These are phyloP conservation scores for Trichoderma citrinoviride DNA, from an alignment of 2,329 filamentous ascomycete species.

Conservation along the genomic window DNA sequence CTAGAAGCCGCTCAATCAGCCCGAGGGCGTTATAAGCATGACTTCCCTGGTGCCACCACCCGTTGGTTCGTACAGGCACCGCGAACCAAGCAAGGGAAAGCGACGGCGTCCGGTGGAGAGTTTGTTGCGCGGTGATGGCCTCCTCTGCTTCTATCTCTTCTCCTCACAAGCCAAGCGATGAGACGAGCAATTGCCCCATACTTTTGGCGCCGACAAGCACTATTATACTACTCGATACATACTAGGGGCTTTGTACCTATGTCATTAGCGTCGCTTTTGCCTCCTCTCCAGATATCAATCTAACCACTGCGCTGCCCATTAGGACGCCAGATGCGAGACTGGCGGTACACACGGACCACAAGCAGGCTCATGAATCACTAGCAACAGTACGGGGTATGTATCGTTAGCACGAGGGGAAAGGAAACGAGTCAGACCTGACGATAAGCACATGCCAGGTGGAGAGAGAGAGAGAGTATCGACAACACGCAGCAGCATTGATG, in stretches of 20 bases:
- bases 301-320: neutral
- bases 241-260: neutral
- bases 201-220: neutral
- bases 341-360: constrained; percentile 11
- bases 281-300: constrained; percentile 4
- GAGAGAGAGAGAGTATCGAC: neutral
- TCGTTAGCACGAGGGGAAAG: neutral
- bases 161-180: too few relatives aligned
- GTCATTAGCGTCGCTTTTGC: neutral
- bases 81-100: too few relatives aligned
- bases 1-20: constrained; percentile 9
- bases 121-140: neutral
- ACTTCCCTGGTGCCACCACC: neutral
- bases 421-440: neutral
- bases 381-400: neutral
- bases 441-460: constrained; percentile 15
- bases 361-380: constrained; percentile 1
- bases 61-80: neutral
- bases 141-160: neutral
- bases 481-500: neutral
- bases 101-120: neutral
- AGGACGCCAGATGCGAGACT: neutral
- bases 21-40: constrained; percentile 7
- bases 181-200: neutral
- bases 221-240: too few relatives aligned